Conservation (phyloP, 345 rosid genomes). For the Lumnitzera racemosa region DNA sequence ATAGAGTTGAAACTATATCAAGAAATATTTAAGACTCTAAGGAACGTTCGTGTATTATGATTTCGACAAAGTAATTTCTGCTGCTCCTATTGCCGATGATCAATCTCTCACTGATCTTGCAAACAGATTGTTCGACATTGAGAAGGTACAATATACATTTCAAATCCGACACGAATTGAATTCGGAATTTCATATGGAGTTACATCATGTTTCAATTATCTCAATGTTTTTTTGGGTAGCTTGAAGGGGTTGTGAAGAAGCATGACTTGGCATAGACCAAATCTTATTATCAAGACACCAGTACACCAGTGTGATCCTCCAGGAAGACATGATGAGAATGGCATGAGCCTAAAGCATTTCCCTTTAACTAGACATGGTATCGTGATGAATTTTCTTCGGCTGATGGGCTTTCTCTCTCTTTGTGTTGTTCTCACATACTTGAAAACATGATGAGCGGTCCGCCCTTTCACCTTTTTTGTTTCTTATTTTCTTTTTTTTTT, state of each 20-base stretch:
- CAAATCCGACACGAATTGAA: too few relatives aligned
- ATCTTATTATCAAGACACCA: conserved; percentile 43
- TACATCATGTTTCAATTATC: too few relatives aligned
- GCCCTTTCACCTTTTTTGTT: too few relatives aligned
- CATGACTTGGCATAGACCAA: conserved; percentile 44
- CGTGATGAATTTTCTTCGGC: too few relatives aligned
- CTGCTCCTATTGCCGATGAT: conserved; percentile 45
- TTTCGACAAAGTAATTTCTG: conserved; percentile 75
- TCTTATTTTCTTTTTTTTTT: too few relatives aligned
- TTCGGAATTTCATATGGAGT: too few relatives aligned
- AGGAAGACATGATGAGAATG: conserved; percentile 64
- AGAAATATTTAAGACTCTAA: conserved; percentile 69
- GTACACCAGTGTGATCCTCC: conserved; percentile 28
- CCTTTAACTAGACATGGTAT: not conserved
- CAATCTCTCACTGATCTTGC: conserved; percentile 67
- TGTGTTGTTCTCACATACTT: too few relatives aligned
- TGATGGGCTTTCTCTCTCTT: too few relatives aligned
- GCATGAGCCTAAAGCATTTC: conserved; percentile 11
- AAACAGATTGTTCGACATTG: conserved; percentile 74
- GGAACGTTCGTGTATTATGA: conserved; percentile 68
- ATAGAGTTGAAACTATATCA: conserved; percentile 45
- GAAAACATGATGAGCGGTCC: too few relatives aligned
- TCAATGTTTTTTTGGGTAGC: conserved; percentile 26
- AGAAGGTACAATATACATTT: conserved; percentile 36
- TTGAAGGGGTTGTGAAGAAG: conserved; percentile 56